Base-by-base conservation (phyloP, 768 basidiomycete species). In the Termitomyces sp. region DNA sequence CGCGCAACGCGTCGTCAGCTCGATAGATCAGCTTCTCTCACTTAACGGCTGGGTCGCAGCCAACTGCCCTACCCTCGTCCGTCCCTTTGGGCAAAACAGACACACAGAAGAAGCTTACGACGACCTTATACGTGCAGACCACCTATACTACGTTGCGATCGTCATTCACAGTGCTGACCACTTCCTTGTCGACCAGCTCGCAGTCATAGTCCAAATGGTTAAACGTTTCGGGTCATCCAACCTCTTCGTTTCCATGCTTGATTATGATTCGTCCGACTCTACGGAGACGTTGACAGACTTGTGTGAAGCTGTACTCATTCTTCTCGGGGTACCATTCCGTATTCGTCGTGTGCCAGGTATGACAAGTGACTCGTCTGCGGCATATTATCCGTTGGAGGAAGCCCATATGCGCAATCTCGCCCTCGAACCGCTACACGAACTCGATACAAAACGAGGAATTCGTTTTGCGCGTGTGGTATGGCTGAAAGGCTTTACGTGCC, bases 401-500 rank as follows among this genome's bases (percentile, higher is more conserved):
- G 92, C 96, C 0, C 83, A 94, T 67, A 94, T 88, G 73, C 83
- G 94, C 39, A 99, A 98, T 68, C 76, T 98, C 28, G 97, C 87
- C 0, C 74, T 99, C 32, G 94, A 97, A 63, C 97, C 97, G 0
- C 73, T 99, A 14, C 75, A 83, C 25, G 97, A 99, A 66, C 80
- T 99, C 3, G 77, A 82, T 63, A 72, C 82, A 62, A 88, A 82
- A 65, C 76, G 94, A 25, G 81, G 82, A 23, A 88, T 98, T 67
- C 82, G 82, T 56, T 99, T 99, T 71, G 81, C 86, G 61, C 78
- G 94, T 10, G 97, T 98, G 37, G 82, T 99, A 44, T 99, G 97
- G 97, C 79, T 98, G 59, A 99, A 98, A 67, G 97, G 97, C 0
- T 99, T 99, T 70, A 98, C 97, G 0, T 99, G 97, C 67, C 97